Percentiles rank a stretch among this genome's conserved stretches.
Conservation (phyloP, 1,284 basidiomycete species). For the Ganoderma sinense region DNA sequence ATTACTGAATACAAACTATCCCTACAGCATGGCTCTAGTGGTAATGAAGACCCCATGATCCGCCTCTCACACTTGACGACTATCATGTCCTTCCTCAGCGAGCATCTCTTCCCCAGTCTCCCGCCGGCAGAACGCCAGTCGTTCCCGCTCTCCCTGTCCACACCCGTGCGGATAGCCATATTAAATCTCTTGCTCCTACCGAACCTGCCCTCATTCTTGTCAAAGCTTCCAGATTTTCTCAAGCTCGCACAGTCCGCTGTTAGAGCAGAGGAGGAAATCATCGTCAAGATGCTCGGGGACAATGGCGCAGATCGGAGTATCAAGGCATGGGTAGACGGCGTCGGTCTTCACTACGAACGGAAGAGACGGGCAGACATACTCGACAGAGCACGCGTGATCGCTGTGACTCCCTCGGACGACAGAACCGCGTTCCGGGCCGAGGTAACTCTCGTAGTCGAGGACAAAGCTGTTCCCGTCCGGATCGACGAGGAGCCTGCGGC, state of each 20-base stretch:
- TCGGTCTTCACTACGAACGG: conserved; percentile 77
- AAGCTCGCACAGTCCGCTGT: conserved; percentile 60
- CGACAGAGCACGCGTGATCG: conserved; percentile 58
- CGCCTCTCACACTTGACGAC: conserved; percentile 61
- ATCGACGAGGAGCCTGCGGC: conserved; percentile 35
- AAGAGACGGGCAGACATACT: conserved; percentile 69
- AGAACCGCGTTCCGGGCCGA: conserved; percentile 46
- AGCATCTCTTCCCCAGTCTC: conserved; percentile 61
- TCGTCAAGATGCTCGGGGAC: conserved; percentile 59
- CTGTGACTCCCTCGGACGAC: conserved; percentile 46
- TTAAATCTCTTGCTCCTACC: conserved; percentile 73
- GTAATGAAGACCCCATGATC: conserved; percentile 44
- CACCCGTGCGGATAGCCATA: conserved; percentile 63
- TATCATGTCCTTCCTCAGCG: conserved; percentile 63
- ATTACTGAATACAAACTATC: conserved; percentile 52
- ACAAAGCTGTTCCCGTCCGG: conserved; percentile 17
- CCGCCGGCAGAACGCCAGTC: conserved; percentile 51
- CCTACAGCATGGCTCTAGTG: conserved; percentile 53
- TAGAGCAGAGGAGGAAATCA: conserved; percentile 64
- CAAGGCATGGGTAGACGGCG: conserved; percentile 66
- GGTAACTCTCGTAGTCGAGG: conserved; percentile 31
- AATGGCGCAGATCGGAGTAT: conserved; percentile 58
- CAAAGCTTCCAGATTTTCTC: conserved; percentile 68
- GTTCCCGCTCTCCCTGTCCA: conserved; percentile 63
- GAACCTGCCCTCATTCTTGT: conserved; percentile 68